Conservation (phyloP, 495 filamentous ascomycete genomes). For the Corynascus novoguineensis region DNA sequence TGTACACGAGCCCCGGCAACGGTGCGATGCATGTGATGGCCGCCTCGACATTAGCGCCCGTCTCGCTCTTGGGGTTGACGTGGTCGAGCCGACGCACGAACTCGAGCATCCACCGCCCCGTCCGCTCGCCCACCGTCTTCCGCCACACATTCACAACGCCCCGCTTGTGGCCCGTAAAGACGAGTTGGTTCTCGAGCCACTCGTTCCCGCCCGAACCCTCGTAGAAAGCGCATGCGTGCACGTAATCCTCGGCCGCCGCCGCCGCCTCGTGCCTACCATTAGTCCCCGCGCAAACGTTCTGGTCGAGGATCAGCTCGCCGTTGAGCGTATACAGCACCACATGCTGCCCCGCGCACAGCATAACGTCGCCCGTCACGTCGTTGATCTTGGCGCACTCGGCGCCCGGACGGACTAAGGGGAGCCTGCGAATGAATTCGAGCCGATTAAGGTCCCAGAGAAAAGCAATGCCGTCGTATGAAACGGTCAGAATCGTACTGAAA, state of each 20-base stretch:
- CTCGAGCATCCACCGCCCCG: slow-evolving; percentile 46
- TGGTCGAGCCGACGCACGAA: slow-evolving; percentile 76
- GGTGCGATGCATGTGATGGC: slow-evolving; percentile 84
- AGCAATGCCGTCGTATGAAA: slow-evolving; percentile 69
- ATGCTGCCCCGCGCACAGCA: slow-evolving; percentile 69
- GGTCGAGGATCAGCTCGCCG: slow-evolving; percentile 71
- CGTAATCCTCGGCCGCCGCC: slow-evolving; percentile 52
- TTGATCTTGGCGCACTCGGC: slow-evolving; percentile 79
- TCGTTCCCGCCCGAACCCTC: slow-evolving; percentile 79
- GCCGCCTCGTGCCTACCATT: too few species aligned
- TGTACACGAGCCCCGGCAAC: slow-evolving; percentile 79
- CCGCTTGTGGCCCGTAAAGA: slow-evolving; percentile 81
- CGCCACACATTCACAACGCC: slow-evolving; percentile 77
- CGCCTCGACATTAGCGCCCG: slow-evolving; percentile 68
- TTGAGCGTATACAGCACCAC: slow-evolving; percentile 85
- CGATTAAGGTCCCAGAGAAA: slow-evolving; percentile 93
- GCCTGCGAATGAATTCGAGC: slow-evolving; percentile 72
- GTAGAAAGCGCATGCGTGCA: slow-evolving; percentile 84
- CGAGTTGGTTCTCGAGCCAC: slow-evolving; percentile 79
- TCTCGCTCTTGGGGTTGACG: slow-evolving; percentile 65
- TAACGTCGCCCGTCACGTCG: slow-evolving; percentile 80
- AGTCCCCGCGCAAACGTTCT: slow-evolving; percentile 55
- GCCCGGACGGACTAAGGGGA: slow-evolving; percentile 47
- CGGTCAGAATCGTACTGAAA: slow-evolving; percentile 80
- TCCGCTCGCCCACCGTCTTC: slow-evolving; percentile 36